Conservation (phyloP, 148 eudicot species). For the Vaccinium corymbosum region DNA sequence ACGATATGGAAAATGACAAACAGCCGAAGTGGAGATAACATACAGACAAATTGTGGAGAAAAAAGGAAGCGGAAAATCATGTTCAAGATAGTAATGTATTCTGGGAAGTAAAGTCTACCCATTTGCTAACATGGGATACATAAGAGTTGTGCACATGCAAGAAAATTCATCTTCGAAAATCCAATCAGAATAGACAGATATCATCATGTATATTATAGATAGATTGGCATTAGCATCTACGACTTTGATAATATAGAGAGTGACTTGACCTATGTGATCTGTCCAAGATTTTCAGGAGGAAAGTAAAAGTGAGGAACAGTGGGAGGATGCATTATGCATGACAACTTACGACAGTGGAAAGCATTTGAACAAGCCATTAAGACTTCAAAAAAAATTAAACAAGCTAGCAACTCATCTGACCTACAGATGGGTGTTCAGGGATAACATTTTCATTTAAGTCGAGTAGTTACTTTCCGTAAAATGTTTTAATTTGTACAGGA, state of each 20-base stretch:
- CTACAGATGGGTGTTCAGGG: neutral
- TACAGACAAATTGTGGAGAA: neutral
- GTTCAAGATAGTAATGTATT: neutral
- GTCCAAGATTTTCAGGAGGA: neutral
- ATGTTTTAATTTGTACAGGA: neutral
- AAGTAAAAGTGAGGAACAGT: neutral
- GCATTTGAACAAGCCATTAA: neutral
- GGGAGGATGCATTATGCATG: neutral
- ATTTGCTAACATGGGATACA: neutral
- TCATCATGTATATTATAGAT: neutral
- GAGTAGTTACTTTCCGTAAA: neutral
- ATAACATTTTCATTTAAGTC: neutral
- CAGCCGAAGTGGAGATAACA: neutral
- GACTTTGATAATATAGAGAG: neutral
- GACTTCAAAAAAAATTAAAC: conserved; percentile 1
- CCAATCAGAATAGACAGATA: neutral
- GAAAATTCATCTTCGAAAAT: neutral
- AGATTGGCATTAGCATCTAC: neutral
- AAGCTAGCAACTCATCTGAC: conserved; percentile 5
- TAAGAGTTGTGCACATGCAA: conserved; percentile 5
- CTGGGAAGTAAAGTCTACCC: neutral
- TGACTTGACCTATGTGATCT: neutral
- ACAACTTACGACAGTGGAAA: neutral
- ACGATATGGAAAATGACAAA: neutral
- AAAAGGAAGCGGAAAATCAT: neutral